Evolutionary conservation across 441 rosid species (phyloP), one percentile per base, ranked within the genome.

Genomic region (Mallotus repandus): DNA sequence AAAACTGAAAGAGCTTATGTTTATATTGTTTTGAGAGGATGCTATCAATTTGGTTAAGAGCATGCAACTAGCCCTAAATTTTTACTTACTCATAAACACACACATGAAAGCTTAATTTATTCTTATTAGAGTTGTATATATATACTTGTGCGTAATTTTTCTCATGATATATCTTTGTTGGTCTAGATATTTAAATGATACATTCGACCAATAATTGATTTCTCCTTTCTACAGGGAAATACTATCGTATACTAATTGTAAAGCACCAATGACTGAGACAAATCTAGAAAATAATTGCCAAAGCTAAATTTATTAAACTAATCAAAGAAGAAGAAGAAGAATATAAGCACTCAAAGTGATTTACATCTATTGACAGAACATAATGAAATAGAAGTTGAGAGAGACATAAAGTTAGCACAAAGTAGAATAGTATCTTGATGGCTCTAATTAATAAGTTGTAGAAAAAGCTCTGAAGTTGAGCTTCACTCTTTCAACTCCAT

Each of bases 401-500:
- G 65, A 78, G 81, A 75, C 65, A 81, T 68, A 18, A 78, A 68
- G 56, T 58, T 43, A 35, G 75, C 64, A 16, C 63, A n/a, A 79
- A 74, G 69, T 13, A 52, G 81, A 32, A 4, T 32, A 76, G 46
- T 55, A 78, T 50, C 5, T 63, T 25, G 10, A 49, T 67, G 74
- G 50, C 41, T 59, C 81, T 64, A 69, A 84, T 76, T 66, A 81
- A 55, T 76, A 60, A 77, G 89, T 73, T 74, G 62, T 73, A 18
- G 93, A 91, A 79, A 64, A 78, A 72, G 98, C 97, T 63, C 89
- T 93, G 63, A 92, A 91, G 84, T 80, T 96, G 78, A 87, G 84
- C 66, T 89, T 93, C 78, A 92, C 96, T 13, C 98, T 96, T 80
- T 98, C 98, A 60, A 71, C 98, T 67, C 92, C 98, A 54, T 88